Percentiles rank a stretch among this genome's conserved stretches.
phyloP scores from a whole-genome alignment of 2,329 filamentous ascomycete genomes.

The Ophiostoma montium region DNA sequence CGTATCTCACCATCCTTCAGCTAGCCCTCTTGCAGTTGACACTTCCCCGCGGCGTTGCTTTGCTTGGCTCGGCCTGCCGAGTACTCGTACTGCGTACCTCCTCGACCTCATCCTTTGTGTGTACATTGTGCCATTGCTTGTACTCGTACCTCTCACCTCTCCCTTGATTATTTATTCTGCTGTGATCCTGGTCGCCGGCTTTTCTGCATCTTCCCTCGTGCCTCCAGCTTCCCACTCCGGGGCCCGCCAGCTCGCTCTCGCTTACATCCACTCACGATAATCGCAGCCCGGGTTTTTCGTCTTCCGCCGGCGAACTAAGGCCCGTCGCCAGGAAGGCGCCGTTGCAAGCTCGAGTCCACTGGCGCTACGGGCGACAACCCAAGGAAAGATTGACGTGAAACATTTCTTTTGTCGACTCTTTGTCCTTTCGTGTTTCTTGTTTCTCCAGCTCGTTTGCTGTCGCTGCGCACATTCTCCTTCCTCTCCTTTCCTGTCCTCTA shows the following conservation, averaged over 20 bases:
- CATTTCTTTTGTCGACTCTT: background rate
- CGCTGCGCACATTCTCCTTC: background rate
- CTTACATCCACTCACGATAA: too few species aligned
- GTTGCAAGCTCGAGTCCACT: background rate
- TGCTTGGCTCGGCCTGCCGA: too few species aligned
- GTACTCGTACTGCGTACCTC: too few species aligned
- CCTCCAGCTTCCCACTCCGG: too few species aligned
- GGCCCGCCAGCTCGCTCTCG: too few species aligned
- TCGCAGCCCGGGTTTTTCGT: background rate
- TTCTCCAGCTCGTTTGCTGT: background rate
- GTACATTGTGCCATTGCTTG: too few species aligned
- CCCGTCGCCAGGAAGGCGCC: background rate
- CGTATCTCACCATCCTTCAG: background rate
- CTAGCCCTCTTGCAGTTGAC: background rate
- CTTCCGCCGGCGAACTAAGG: background rate
- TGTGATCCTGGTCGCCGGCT: too few species aligned
- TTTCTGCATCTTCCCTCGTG: too few species aligned
- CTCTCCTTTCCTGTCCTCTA: background rate
- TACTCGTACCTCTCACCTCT: too few species aligned
- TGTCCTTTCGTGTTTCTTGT: background rate
- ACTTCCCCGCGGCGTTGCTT: slow-evolving; percentile 3
- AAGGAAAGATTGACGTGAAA: background rate
- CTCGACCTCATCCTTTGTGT: too few species aligned
- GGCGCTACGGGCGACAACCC: background rate
- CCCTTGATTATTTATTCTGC: too few species aligned